These are phyloP conservation scores for Cudoniella acicularis DNA, from an alignment of 495 filamentous ascomycete species.

Conservation along the genomic window DNA sequence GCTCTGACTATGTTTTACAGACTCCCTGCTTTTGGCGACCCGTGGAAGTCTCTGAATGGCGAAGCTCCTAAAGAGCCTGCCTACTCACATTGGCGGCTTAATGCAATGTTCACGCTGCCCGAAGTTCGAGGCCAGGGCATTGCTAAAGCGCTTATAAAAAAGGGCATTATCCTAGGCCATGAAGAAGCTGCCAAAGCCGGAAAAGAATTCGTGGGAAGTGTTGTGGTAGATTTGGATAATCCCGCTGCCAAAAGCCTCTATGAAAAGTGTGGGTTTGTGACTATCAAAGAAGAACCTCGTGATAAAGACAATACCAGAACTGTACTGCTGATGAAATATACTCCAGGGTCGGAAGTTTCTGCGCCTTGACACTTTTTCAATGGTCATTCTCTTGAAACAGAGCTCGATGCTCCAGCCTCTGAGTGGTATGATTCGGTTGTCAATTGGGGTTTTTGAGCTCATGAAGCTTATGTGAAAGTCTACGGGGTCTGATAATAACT, in stretches of 20 bases:
- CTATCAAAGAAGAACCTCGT: constrained; percentile 23
- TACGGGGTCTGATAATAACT: no score
- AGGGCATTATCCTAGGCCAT: constrained; percentile 27
- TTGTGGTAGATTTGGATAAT: constrained; percentile 39
- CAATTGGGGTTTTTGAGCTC: no score
- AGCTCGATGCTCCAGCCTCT: no score
- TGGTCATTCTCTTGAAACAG: no score
- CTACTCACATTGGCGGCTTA: constrained; percentile 30
- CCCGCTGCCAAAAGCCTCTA: constrained; percentile 39
- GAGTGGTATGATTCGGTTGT: no score
- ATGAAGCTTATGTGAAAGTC: no score
- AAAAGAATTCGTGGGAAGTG: constrained; percentile 24
- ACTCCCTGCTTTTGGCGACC: constrained; percentile 25
- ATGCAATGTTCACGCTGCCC: constrained; percentile 44
- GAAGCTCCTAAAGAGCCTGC: constrained; percentile 6
- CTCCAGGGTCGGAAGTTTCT: no score
- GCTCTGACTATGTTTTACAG: constrained; percentile 27
- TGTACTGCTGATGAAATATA: constrained; percentile 17
- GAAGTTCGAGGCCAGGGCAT: constrained; percentile 39
- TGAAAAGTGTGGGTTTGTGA: constrained; percentile 41
- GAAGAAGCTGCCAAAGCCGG: constrained; percentile 26
- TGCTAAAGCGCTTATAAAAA: constrained; percentile 37
- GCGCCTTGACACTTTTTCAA: no score
- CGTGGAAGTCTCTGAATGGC: constrained; percentile 5
- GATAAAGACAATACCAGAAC: constrained; percentile 1